Evolutionary conservation across 2,329 filamentous ascomycete genomes (phyloP).

Genomic region (Penicillium sp.): DNA sequence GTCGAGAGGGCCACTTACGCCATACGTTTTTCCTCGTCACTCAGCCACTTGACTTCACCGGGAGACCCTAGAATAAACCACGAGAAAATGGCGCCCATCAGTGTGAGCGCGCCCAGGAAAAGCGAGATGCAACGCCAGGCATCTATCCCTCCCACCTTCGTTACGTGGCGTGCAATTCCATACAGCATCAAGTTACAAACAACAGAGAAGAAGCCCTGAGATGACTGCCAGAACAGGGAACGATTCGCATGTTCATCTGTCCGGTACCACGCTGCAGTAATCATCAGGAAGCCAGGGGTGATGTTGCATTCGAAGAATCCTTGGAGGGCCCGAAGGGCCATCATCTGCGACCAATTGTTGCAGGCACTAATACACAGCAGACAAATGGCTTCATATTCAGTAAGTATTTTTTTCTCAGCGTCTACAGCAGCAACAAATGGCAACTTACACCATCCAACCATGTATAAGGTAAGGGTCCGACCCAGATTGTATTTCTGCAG

Average conservation of each 20-base stretch:
- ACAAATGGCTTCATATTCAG: neutral
- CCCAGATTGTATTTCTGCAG: too few relatives aligned
- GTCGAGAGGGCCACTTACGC: neutral
- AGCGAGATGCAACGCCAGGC: conserved; percentile 7
- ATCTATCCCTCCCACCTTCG: too few relatives aligned
- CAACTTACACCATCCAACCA: too few relatives aligned
- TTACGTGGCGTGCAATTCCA: neutral
- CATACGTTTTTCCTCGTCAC: conserved; percentile 2
- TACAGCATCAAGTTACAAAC: neutral
- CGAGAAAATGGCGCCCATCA: neutral
- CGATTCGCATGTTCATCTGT: neutral
- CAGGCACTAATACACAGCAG: neutral
- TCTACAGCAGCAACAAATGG: too few relatives aligned
- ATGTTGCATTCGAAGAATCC: conserved; percentile 5
- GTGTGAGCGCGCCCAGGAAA: conserved; percentile 2
- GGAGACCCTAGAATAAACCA: conserved; percentile 9
- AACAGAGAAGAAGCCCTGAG: neutral
- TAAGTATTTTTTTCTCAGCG: too few relatives aligned
- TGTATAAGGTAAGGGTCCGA: too few relatives aligned
- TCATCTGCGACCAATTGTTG: neutral
- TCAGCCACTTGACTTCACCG: conserved; percentile 4
- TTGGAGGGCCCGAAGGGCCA: neutral
- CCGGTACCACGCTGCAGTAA: neutral
- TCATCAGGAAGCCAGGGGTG: conserved; percentile 1
- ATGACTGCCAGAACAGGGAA: too few relatives aligned